Conservation (phyloP, 257 asterid species). For the Penstemon davidsonii region DNA sequence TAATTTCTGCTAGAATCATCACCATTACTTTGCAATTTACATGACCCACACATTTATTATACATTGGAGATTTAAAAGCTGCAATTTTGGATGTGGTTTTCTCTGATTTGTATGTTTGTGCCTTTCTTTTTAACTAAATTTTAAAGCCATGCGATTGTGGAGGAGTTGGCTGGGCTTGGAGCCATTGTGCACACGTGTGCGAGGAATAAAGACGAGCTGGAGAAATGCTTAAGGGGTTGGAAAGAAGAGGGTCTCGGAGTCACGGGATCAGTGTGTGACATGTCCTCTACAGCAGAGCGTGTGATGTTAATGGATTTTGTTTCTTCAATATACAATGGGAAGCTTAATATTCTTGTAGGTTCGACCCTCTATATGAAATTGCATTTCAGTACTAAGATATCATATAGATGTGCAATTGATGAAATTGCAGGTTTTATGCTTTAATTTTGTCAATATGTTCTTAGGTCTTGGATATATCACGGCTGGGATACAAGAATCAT, state of each 20-base stretch:
- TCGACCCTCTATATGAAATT: background rate
- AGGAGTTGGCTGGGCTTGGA: slow-evolving; percentile 65
- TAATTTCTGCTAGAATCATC: too few species aligned
- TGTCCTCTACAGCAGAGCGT: slow-evolving; percentile 48
- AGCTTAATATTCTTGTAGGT: slow-evolving; percentile 63
- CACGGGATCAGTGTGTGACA: slow-evolving; percentile 60
- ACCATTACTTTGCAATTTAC: too few species aligned
- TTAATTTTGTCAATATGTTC: too few species aligned
- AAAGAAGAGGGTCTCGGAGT: slow-evolving; percentile 45
- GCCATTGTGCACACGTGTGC: slow-evolving; percentile 66
- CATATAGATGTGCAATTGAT: background rate
- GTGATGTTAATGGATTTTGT: slow-evolving; percentile 43
- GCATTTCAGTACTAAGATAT: background rate
- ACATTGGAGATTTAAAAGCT: background rate
- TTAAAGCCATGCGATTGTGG: slow-evolving; percentile 60
- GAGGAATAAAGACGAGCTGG: slow-evolving; percentile 49
- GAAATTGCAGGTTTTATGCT: background rate
- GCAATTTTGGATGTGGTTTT: slow-evolving; percentile 7
- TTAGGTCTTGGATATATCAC: too few species aligned
- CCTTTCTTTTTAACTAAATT: background rate
- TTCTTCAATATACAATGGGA: slow-evolving; percentile 46
- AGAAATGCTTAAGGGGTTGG: slow-evolving; percentile 53
- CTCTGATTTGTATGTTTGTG: slow-evolving; percentile 6
- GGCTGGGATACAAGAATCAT: too few species aligned
- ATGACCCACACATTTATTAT: too few species aligned